Evolutionary conservation across 352 stramenopile genomes (phyloP).

Genomic region (Globisporangium ultimum): DNA sequence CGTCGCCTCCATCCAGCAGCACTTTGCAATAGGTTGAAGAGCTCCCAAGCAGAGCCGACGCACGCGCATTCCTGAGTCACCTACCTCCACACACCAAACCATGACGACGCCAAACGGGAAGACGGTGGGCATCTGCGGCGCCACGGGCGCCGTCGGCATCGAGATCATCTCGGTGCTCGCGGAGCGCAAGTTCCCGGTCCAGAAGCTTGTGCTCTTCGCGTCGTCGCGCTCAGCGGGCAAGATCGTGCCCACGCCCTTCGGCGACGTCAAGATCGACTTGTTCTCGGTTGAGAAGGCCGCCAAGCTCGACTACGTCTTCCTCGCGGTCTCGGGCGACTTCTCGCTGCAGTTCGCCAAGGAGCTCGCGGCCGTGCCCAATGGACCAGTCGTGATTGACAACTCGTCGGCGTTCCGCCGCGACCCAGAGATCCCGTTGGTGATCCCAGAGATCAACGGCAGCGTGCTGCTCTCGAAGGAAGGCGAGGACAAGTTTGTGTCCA

Average conservation of each 20-base stretch:
- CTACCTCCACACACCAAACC: background rate
- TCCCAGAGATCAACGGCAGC: conserved; percentile 95
- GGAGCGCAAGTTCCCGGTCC: conserved; percentile 86
- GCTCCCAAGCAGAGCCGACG: conserved; percentile 3
- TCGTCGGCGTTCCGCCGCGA: conserved; percentile 96
- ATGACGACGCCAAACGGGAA: conserved; percentile 63
- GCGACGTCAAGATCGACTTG: conserved; percentile 92
- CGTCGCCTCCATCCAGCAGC: conserved; percentile 1
- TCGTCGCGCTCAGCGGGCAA: conserved; percentile 92
- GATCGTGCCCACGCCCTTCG: conserved; percentile 87
- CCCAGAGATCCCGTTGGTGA: conserved; percentile 89
- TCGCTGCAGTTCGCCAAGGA: conserved; percentile 93
- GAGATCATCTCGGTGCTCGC: conserved; percentile 94
- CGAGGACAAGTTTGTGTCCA: conserved; percentile 38
- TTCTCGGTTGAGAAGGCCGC: conserved; percentile 92
- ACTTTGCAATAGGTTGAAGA: conserved; percentile 12
- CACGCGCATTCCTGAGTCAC: background rate
- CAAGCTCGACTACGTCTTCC: conserved; percentile 96
- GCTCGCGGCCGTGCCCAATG: conserved; percentile 76
- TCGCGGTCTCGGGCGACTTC: conserved; percentile 97
- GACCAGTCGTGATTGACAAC: conserved; percentile 98
- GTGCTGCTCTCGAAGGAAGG: conserved; percentile 60
- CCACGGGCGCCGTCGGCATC: conserved; percentile 94
- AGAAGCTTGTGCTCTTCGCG: conserved; percentile 94
- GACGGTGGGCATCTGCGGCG: conserved; percentile 76